These are phyloP conservation scores for Sphagnurus paluster DNA, from an alignment of 1,284 basidiomycete species.

Conservation along the genomic window DNA sequence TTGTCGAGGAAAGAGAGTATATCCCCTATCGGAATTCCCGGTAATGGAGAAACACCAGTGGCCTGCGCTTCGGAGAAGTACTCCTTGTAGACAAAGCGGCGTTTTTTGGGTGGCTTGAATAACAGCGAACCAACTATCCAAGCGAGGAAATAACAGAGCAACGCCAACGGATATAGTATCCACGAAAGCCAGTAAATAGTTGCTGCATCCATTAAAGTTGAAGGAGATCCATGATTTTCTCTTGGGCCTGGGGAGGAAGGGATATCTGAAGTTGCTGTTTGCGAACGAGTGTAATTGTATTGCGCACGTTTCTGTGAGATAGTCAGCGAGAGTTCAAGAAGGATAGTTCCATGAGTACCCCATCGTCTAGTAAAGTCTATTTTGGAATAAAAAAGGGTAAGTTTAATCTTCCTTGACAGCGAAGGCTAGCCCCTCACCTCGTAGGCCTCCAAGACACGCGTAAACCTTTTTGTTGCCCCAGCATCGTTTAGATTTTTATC, in stretches of 20 bases:
- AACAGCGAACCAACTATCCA: too few relatives aligned
- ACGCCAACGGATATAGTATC: too few relatives aligned
- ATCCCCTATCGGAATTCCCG: constrained; percentile 7
- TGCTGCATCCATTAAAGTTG: too few relatives aligned
- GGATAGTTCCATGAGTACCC: neutral
- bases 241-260: neutral
- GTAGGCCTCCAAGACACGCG: constrained; percentile 22
- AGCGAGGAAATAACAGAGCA: too few relatives aligned
- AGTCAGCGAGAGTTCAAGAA: neutral
- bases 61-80: neutral
- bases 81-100: constrained; percentile 1
- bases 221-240: neutral
- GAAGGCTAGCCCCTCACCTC: constrained; percentile 16
- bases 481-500: constrained; percentile 24
- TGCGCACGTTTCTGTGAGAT: neutral
- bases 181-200: too few relatives aligned
- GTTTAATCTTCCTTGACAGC: neutral
- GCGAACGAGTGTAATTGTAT: neutral
- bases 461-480: constrained; percentile 20
- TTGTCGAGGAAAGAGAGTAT: constrained; percentile 2
- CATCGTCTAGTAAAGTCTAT: neutral
- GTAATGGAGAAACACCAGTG: neutral
- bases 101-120: constrained; percentile 15
- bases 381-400: neutral
- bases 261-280: neutral